Percentiles rank a stretch among this genome's conserved stretches.
Evolutionary conservation across 1,284 basidiomycete genomes (phyloP).

Genomic region (Tetrapyrgos nigripes): DNA sequence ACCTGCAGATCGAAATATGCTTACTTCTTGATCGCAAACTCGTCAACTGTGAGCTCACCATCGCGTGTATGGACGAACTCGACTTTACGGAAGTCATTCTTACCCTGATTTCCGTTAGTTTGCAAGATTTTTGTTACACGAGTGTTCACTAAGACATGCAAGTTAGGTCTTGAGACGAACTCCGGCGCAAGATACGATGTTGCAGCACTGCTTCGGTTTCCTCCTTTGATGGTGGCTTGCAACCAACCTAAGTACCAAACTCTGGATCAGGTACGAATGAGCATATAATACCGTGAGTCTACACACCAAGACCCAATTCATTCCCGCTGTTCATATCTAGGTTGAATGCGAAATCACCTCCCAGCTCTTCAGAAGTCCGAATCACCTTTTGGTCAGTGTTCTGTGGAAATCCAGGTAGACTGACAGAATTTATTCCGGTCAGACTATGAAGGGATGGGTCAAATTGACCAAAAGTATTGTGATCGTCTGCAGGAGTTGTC

Average conservation of each 20-base stretch:
- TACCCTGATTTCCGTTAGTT: background rate
- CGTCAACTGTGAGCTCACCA: no score
- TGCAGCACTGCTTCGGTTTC: slow-evolving; percentile 26
- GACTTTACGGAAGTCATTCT: slow-evolving; percentile 14
- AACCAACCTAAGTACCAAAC: slow-evolving; percentile 23
- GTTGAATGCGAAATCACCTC: slow-evolving; percentile 25
- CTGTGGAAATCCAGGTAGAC: slow-evolving; percentile 22
- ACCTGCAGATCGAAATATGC: slow-evolving; percentile 33
- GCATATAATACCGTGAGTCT: slow-evolving; percentile 25
- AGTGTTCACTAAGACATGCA: slow-evolving; percentile 28
- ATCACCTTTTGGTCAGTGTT: slow-evolving; percentile 22
- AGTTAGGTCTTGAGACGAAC: slow-evolving; percentile 20
- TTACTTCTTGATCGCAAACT: no score
- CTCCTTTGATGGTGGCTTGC: slow-evolving; percentile 26
- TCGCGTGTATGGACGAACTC: slow-evolving; percentile 16
- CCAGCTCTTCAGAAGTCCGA: slow-evolving; percentile 20
- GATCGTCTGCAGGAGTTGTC: slow-evolving; percentile 25
- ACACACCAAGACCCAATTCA: slow-evolving; percentile 27
- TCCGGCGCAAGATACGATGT: slow-evolving; percentile 26
- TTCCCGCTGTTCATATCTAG: slow-evolving; percentile 31
- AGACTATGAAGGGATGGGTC: slow-evolving; percentile 22
- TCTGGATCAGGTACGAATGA: background rate
- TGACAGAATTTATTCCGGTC: slow-evolving; percentile 25
- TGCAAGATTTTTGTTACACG: slow-evolving; percentile 22
- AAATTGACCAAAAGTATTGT: slow-evolving; percentile 24